Percentiles rank a stretch among this genome's conserved stretches.
Conservation (phyloP, 2,329 filamentous ascomycete species). For the Venturia effusa region DNA sequence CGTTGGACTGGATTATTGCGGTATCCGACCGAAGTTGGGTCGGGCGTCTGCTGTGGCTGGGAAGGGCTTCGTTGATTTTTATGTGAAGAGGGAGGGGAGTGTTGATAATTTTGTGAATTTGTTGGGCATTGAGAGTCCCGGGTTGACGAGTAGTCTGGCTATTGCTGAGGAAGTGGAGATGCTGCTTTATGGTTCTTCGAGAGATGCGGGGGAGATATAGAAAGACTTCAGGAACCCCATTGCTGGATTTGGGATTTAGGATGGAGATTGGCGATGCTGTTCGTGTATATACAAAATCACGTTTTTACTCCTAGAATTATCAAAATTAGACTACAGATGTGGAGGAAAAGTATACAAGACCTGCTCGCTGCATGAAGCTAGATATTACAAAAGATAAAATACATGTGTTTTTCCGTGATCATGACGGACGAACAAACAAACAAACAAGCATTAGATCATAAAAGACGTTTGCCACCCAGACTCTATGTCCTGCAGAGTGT, state of each 20-base stretch:
- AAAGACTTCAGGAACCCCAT: too few species aligned
- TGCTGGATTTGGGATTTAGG: neutral
- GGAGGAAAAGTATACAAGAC: neutral
- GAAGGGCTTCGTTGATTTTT: conserved; percentile 72
- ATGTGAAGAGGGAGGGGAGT: conserved; percentile 65
- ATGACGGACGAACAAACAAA: too few species aligned
- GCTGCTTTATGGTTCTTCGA: conserved; percentile 34
- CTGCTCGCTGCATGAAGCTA: neutral
- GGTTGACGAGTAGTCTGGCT: conserved; percentile 75
- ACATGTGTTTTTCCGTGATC: too few species aligned
- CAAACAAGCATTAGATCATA: neutral
- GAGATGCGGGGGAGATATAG: neutral
- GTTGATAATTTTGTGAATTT: conserved; percentile 79
- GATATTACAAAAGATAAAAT: neutral
- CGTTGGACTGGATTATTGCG: conserved; percentile 75
- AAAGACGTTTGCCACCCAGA: neutral
- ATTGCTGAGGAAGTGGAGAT: conserved; percentile 67
- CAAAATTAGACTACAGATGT: neutral
- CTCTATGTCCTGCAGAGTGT: neutral
- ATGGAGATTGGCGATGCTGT: neutral
- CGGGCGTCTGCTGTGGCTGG: conserved; percentile 47
- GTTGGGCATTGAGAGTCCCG: conserved; percentile 86
- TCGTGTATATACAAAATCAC: neutral
- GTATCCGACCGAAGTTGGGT: conserved; percentile 77
- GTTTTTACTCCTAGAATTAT: neutral